Evolutionary conservation across 1,284 basidiomycete genomes (phyloP).

Genomic region (Mycena citricolor): DNA sequence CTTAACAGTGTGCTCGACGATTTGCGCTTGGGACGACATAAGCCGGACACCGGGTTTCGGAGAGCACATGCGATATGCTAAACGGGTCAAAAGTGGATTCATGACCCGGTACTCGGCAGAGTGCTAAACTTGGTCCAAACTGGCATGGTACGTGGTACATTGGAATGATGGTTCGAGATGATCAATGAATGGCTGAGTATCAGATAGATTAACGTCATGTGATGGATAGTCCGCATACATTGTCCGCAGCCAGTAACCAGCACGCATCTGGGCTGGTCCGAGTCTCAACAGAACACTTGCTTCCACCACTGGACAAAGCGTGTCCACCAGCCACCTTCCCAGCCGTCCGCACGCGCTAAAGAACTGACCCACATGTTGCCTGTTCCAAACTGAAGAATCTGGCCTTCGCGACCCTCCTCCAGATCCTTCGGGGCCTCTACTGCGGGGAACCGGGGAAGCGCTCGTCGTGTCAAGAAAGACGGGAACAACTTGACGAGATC

Average conservation of each 20-base stretch:
- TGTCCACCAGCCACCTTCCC: constrained; percentile 74
- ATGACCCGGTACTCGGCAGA: too few relatives aligned
- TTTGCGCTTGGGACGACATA: too few relatives aligned
- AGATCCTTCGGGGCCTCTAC: constrained; percentile 42
- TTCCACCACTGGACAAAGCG: constrained; percentile 71
- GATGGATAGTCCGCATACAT: too few relatives aligned
- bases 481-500: constrained; percentile 67
- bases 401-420: constrained; percentile 62
- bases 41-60: too few relatives aligned
- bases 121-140: too few relatives aligned
- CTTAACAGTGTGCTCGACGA: too few relatives aligned
- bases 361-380: constrained; percentile 69
- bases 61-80: too few relatives aligned
- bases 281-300: constrained; percentile 60
- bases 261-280: constrained; percentile 17
- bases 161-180: too few relatives aligned
- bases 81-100: too few relatives aligned
- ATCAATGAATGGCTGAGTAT: too few relatives aligned
- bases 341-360: constrained; percentile 54
- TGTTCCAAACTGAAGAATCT: constrained; percentile 65
- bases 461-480: constrained; percentile 59
- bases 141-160: too few relatives aligned
- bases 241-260: constrained; percentile 20
- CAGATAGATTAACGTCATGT: too few relatives aligned
- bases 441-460: constrained; percentile 63